Percentiles rank a stretch among this genome's conserved stretches.
These are phyloP conservation scores for Candida smagusa DNA, from an alignment of 1,139 yeast genomes.

Conservation along the genomic window DNA sequence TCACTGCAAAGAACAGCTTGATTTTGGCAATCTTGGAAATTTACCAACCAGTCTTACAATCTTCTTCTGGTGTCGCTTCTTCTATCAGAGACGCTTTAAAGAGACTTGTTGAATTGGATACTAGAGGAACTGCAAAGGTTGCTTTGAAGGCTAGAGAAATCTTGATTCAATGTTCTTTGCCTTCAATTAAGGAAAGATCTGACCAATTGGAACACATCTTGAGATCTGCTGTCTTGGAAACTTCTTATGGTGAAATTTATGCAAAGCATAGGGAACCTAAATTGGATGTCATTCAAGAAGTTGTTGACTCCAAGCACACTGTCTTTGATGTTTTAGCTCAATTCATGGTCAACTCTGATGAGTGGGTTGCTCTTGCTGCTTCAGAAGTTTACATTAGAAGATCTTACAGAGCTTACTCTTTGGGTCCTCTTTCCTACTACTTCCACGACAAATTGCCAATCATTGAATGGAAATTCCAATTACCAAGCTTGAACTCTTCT, in stretches of 20 bases:
- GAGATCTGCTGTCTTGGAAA: constrained; percentile 85
- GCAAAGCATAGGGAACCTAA: constrained; percentile 82
- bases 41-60: constrained; percentile 73
- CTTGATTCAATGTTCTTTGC: constrained; percentile 92
- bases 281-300: constrained; percentile 76
- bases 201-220: constrained; percentile 96
- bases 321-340: constrained; percentile 94
- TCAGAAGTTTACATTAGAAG: constrained; percentile 95
- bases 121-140: constrained; percentile 88
- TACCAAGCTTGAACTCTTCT: constrained; percentile 68
- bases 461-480: constrained; percentile 86
- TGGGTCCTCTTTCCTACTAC: constrained; percentile 69
- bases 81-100: constrained; percentile 70
- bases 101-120: constrained; percentile 79
- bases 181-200: constrained; percentile 92
- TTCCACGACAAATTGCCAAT: constrained; percentile 62
- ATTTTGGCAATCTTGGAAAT: constrained; percentile 79
- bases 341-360: constrained; percentile 79
- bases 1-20: constrained; percentile 88
- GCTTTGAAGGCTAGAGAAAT: constrained; percentile 96
- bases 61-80: constrained; percentile 65
- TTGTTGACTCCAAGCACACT: constrained; percentile 92
- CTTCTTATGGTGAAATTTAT: constrained; percentile 80
- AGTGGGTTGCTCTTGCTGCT: constrained; percentile 92
- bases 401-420: constrained; percentile 93